These are phyloP conservation scores for Hymenoscyphus albidus DNA, from an alignment of 2,329 filamentous ascomycete species.

Conservation along the genomic window DNA sequence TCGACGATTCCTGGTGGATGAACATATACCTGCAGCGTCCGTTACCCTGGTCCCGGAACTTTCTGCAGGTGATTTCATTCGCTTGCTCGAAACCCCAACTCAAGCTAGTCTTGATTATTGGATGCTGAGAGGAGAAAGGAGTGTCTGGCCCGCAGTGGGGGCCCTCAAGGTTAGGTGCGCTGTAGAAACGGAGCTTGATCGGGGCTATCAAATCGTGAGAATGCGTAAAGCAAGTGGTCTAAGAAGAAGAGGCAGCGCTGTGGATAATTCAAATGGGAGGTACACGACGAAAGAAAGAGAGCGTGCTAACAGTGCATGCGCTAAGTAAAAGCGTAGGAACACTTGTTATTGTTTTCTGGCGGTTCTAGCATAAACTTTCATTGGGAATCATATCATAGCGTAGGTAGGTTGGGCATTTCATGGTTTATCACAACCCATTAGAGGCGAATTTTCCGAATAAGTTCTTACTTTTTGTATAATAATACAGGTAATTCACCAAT, in stretches of 20 bases:
- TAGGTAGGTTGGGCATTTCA: neutral
- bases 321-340: conserved; percentile 20
- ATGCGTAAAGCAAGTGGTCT: conserved; percentile 41
- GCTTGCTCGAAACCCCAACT: conserved; percentile 79
- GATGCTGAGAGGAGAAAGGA: conserved; percentile 79
- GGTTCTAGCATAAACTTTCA: neutral
- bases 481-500: neutral
- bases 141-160: conserved; percentile 85
- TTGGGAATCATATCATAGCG: neutral
- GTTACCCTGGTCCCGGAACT: conserved; percentile 82
- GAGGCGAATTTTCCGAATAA: neutral
- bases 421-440: neutral
- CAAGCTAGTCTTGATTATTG: conserved; percentile 74
- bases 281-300: conserved; percentile 26
- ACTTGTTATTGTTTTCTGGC: neutral
- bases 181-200: conserved; percentile 83
- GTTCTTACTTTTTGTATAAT: neutral
- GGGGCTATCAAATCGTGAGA: conserved; percentile 76
- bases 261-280: conserved; percentile 29
- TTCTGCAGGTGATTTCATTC: conserved; percentile 66
- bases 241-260: conserved; percentile 32
- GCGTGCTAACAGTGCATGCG: conserved; percentile 30
- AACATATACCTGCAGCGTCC: conserved; percentile 72
- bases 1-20: conserved; percentile 75
- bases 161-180: conserved; percentile 78